Evolutionary conservation across 2,329 filamentous ascomycete species (phyloP).

Genomic region (Pyricularia sp.): DNA sequence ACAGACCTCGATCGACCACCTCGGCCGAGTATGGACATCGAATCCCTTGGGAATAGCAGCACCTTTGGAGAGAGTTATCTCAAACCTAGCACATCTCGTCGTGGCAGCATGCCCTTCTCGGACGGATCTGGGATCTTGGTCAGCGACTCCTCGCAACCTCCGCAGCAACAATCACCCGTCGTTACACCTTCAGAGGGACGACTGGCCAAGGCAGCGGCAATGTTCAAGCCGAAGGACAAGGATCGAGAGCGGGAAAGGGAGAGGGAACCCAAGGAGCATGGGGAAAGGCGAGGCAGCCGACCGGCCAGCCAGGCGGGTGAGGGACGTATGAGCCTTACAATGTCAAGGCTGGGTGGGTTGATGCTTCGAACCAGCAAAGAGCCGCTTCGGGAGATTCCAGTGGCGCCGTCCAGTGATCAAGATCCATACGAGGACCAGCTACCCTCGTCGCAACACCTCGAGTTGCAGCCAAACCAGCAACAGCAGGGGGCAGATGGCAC

Average conservation of each 20-base stretch:
- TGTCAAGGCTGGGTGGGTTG: constrained; percentile 40
- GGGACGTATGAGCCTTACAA: constrained; percentile 41
- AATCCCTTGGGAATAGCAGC: constrained; percentile 13
- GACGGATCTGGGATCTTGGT: constrained; percentile 16
- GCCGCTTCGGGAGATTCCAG: constrained; percentile 19
- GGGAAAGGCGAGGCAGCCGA: constrained; percentile 32
- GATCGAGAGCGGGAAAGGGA: constrained; percentile 4
- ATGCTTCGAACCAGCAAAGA: constrained; percentile 37
- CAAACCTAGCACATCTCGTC: constrained; percentile 24
- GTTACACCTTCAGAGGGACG: constrained; percentile 40
- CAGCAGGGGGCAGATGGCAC: not conserved
- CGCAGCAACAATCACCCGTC: constrained; percentile 17
- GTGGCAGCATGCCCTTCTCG: constrained; percentile 36
- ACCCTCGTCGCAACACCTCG: constrained; percentile 14
- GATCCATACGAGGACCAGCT: constrained; percentile 5
- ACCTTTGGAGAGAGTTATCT: constrained; percentile 15
- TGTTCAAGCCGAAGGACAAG: constrained; percentile 26
- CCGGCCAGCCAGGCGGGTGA: constrained; percentile 47
- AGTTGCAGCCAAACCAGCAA: constrained; percentile 5
- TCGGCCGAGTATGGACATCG: constrained; percentile 34
- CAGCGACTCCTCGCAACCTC: not conserved
- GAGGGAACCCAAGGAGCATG: constrained; percentile 7
- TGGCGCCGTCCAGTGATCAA: not conserved
- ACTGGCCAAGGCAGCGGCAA: constrained; percentile 43
- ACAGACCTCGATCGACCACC: constrained; percentile 36